Percentiles rank a stretch among this genome's conserved stretches.
Evolutionary conservation across 2,329 filamentous ascomycete species (phyloP).

Genomic region (Mollisia scopiformis): DNA sequence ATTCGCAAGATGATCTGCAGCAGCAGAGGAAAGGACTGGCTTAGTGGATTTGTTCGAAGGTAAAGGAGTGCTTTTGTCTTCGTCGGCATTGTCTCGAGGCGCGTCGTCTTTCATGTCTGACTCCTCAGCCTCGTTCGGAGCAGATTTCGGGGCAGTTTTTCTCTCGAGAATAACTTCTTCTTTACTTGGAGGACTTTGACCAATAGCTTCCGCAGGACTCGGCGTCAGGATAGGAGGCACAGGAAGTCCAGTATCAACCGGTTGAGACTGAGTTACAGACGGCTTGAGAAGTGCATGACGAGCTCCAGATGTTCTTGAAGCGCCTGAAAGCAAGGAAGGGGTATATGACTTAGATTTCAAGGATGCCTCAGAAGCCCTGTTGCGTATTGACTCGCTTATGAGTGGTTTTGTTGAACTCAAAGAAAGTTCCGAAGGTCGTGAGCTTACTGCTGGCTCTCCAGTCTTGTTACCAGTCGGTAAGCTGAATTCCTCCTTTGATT

Average conservation of each 20-base stretch:
- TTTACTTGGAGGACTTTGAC: not conserved
- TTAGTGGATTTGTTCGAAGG: not conserved
- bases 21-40: not conserved
- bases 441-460: not conserved
- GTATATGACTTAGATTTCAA: constrained; percentile 22
- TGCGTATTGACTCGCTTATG: not conserved
- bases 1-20: constrained; percentile 12
- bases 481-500: no score
- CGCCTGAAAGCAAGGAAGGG: constrained; percentile 29
- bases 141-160: not conserved
- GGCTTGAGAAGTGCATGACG: constrained; percentile 33
- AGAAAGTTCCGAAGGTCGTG: not conserved
- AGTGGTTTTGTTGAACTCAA: not conserved
- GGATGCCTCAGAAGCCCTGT: constrained; percentile 22
- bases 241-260: constrained; percentile 29
- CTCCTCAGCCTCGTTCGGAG: not conserved
- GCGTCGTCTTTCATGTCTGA: not conserved
- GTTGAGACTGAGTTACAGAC: constrained; percentile 19
- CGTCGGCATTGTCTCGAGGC: not conserved
- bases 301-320: constrained; percentile 27
- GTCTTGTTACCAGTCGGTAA: not conserved
- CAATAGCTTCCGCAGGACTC: not conserved
- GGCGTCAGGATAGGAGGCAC: constrained; percentile 28
- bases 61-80: not conserved
- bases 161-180: not conserved